phyloP scores from a whole-genome alignment of 1,139 yeast genomes.

The Protomyces gravidus region DNA sequence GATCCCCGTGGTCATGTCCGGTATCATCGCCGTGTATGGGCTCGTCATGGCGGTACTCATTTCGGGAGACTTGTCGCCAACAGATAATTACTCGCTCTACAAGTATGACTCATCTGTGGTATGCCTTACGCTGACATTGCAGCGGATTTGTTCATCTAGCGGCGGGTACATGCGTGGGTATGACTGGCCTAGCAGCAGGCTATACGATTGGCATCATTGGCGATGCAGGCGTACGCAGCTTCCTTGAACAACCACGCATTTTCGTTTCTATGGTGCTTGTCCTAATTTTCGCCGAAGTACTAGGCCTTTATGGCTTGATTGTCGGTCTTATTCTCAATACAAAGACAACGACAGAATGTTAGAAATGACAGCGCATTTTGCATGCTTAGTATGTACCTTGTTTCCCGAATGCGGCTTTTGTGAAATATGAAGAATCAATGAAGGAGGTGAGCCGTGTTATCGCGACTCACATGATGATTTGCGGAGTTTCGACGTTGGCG shows the following conservation, averaged over 20 bases:
- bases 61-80: slow-evolving; percentile 66
- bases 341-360: slow-evolving; percentile 52
- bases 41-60: slow-evolving; percentile 94
- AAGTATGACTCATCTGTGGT: too few species aligned
- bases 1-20: slow-evolving; percentile 98
- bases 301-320: slow-evolving; percentile 95
- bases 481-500: slow-evolving; percentile 92
- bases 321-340: slow-evolving; percentile 96
- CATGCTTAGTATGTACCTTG: not conserved
- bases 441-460: not conserved
- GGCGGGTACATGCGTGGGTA: slow-evolving; percentile 96
- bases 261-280: slow-evolving; percentile 93
- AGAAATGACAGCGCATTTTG: not conserved
- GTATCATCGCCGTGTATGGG: slow-evolving; percentile 98
- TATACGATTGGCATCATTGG: slow-evolving; percentile 98
- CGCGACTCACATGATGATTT: slow-evolving; percentile 79
- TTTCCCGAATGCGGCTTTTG: not conserved
- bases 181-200: slow-evolving; percentile 96
- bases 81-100: slow-evolving; percentile 86
- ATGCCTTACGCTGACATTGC: too few species aligned
- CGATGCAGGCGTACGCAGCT: slow-evolving; percentile 97
- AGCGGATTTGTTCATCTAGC: slow-evolving; percentile 96
- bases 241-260: slow-evolving; percentile 92
- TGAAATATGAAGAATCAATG: not conserved
- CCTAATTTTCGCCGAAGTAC: slow-evolving; percentile 96